Conservation (phyloP, 2,329 filamentous ascomycete species). For the Knufia fluminis region DNA sequence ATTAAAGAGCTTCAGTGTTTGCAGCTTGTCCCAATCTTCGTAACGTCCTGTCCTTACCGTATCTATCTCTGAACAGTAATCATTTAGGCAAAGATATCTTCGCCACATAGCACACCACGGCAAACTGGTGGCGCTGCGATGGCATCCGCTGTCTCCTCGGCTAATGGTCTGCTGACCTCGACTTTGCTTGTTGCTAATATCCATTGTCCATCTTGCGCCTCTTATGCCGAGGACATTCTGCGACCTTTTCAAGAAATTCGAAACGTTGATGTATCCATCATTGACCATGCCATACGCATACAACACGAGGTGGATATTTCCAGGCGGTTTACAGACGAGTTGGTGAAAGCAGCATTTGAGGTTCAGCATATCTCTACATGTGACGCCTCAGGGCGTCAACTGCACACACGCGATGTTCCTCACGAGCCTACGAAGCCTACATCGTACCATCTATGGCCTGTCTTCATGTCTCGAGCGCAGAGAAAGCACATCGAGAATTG, state of each 20-base stretch:
- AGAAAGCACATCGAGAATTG: conserved; percentile 42
- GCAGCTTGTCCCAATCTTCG: background rate
- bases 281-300: conserved; percentile 36
- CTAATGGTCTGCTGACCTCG: conserved; percentile 10
- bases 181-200: conserved; percentile 40
- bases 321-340: conserved; percentile 28
- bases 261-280: conserved; percentile 34
- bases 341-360: conserved; percentile 39
- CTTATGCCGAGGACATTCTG: conserved; percentile 36
- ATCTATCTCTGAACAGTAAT: background rate
- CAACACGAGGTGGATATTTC: conserved; percentile 28
- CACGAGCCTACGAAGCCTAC: background rate
- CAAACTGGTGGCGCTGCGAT: background rate
- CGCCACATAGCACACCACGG: too few relatives aligned
- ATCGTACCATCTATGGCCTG: conserved; percentile 11
- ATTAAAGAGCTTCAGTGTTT: background rate
- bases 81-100: too few relatives aligned
- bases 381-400: conserved; percentile 25
- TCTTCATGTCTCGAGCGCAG: conserved; percentile 19
- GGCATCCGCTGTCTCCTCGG: background rate
- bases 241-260: conserved; percentile 26
- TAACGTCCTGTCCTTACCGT: background rate
- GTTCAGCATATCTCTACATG: conserved; percentile 36
- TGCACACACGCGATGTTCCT: background rate
- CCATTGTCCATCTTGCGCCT: conserved; percentile 40